phyloP scores from a whole-genome alignment of 148 eudicot species.

The Rhododendron mucronatum region DNA sequence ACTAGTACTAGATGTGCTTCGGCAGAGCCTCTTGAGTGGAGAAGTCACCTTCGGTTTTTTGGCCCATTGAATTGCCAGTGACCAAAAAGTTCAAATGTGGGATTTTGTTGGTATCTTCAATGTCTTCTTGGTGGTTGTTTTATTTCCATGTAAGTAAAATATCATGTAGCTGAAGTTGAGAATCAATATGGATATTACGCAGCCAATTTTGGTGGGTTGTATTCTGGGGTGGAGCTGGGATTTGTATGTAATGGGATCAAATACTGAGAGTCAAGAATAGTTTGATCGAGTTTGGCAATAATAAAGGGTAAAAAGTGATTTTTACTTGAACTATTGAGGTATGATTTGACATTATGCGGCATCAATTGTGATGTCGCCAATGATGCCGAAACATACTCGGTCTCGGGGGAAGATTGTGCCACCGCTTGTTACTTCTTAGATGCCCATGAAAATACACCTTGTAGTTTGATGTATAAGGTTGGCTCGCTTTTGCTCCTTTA shows the following conservation, averaged over 20 bases:
- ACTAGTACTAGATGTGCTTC: background rate
- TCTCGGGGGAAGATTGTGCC: no score
- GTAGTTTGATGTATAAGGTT: background rate
- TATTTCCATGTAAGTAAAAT: background rate
- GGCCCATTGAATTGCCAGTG: background rate
- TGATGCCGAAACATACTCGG: background rate
- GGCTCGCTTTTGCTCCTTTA: background rate
- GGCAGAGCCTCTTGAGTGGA: background rate
- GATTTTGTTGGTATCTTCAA: background rate
- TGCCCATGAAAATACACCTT: background rate
- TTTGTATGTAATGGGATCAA: no score
- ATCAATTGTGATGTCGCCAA: background rate
- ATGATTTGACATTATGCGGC: background rate
- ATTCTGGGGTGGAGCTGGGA: background rate
- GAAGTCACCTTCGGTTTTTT: background rate
- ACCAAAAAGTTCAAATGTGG: background rate
- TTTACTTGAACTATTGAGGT: no score
- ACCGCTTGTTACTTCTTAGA: no score
- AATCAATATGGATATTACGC: background rate
- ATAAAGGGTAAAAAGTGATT: no score
- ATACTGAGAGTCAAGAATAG: no score
- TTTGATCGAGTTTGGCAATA: background rate
- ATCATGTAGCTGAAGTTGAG: background rate
- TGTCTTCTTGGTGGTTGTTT: background rate
- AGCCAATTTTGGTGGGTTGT: background rate